Conservation (phyloP, 2,329 filamentous ascomycete genomes). For the Fusarium odoratissimum region DNA sequence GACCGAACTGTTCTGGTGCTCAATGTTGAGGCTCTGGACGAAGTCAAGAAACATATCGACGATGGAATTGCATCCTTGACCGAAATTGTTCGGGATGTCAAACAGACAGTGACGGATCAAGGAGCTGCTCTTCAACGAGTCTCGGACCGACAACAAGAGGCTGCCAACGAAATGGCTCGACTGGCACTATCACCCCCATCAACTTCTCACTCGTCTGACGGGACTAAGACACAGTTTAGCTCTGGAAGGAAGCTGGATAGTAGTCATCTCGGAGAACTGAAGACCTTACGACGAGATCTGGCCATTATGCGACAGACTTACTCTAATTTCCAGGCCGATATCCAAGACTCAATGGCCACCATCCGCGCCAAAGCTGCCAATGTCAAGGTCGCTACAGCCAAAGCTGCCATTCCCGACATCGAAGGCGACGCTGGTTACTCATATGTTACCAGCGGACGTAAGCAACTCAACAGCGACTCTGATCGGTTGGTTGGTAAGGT, state of each 20-base stretch:
- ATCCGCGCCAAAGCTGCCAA: slow-evolving; percentile 84
- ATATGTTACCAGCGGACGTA: slow-evolving; percentile 89
- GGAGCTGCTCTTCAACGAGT: slow-evolving; percentile 84
- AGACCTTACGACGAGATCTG: slow-evolving; percentile 85
- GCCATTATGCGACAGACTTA: slow-evolving; percentile 94
- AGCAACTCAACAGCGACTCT: slow-evolving; percentile 85
- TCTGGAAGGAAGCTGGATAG: slow-evolving; percentile 61
- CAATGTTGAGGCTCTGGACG: slow-evolving; percentile 92
- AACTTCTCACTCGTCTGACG: slow-evolving; percentile 56
- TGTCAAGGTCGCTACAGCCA: slow-evolving; percentile 80
- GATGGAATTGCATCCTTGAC: slow-evolving; percentile 86
- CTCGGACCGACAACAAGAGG: slow-evolving; percentile 89
- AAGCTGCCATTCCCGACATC: slow-evolving; percentile 76
- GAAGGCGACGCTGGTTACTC: slow-evolving; percentile 83
- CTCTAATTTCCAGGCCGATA: slow-evolving; percentile 87
- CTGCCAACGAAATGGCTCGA: slow-evolving; percentile 84
- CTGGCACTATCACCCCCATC: slow-evolving; percentile 62
- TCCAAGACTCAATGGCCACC: slow-evolving; percentile 86
- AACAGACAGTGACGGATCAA: slow-evolving; percentile 85
- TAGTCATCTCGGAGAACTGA: slow-evolving; percentile 80
- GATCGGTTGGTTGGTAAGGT: slow-evolving; percentile 92
- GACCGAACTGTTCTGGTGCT: slow-evolving; percentile 94
- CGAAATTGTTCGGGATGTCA: slow-evolving; percentile 86
- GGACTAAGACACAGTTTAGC: slow-evolving; percentile 49
- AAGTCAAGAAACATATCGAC: slow-evolving; percentile 96